Evolutionary conservation across 768 basidiomycete species (phyloP), one percentile per base, ranked within the genome.

Genomic region (Gloeostereum incarnatum): DNA sequence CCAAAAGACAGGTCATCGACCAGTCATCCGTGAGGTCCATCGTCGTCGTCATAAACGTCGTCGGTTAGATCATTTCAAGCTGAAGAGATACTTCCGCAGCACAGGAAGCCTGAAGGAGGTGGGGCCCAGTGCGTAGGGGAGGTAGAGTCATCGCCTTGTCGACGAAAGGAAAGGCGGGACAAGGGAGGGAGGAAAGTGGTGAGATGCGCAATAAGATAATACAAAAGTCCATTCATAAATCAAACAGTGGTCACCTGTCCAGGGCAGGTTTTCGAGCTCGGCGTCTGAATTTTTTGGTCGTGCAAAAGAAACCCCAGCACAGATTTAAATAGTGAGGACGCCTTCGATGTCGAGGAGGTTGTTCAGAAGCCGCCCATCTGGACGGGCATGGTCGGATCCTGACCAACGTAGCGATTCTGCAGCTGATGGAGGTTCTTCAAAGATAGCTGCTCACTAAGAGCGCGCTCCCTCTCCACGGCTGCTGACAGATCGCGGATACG

Each of bases 371-470:
- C 14, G 13, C 33, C 21, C 33, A 34, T 17, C 21, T 34, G 7
- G 11, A 34, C 39, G 46, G n/a, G n/a, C n/a, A 49, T 39, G 36
- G 53, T 44, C 56, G 57, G 53, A 60, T 56, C 36, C 41, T 50
- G 57, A 56, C 47, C 61, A 65, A 26, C 40, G 73, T 71, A 35
- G 73, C 68, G 21, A 67, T 65, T 36, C 55, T 75, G 75, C 50
- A 75, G 62, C 49, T 83, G 83, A 59, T 81, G 79, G 31, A 83
- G 81, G 42, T 82, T 81, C 58, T 78, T 75, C 56, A 90, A 76
- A 83, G 88, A 89, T 57, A 91, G 71, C 30, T 82, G 81, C 73
- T 91, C 87, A 61, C 90, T 90, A 49, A 91, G 78, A 53, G 74
- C 80, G 60, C 84, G 75, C 52, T 88, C 81, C 50, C 85, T 75